phyloP scores from a whole-genome alignment of 768 basidiomycete species.

The Tulasnella calospora region DNA sequence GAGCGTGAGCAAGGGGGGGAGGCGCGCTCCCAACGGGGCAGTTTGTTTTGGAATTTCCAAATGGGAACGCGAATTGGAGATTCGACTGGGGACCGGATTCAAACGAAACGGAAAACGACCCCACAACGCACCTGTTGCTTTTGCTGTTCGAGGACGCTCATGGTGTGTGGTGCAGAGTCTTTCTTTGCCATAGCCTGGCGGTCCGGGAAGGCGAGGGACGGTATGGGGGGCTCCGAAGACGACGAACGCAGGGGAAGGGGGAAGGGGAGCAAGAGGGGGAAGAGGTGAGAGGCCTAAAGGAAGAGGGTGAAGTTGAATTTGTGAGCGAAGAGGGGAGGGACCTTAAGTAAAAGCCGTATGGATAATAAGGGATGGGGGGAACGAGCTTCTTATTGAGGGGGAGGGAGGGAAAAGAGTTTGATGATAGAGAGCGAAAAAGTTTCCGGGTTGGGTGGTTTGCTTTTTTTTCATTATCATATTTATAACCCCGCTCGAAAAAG shows the following conservation, averaged over 20 bases:
- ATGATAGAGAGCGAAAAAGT: not conserved
- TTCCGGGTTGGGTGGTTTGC: not conserved
- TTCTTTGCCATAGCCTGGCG: not conserved
- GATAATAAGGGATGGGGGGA: not conserved
- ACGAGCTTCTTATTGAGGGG: constrained; percentile 2
- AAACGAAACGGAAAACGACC: not conserved
- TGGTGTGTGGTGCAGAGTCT: not conserved
- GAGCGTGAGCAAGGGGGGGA: not conserved
- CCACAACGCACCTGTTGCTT: not conserved
- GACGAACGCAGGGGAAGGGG: not conserved
- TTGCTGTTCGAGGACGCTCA: not conserved
- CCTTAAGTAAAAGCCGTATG: constrained; percentile 1
- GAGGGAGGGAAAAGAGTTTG: not conserved
- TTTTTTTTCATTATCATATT: constrained; percentile 4
- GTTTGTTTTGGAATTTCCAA: not conserved
- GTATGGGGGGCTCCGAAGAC: not conserved
- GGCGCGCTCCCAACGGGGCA: not conserved
- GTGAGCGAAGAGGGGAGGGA: not conserved
- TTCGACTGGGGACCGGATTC: not conserved
- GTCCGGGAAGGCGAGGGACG: not conserved
- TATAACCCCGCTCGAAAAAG: not conserved
- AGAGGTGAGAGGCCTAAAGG: not conserved
- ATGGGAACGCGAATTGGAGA: not conserved
- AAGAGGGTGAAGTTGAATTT: not conserved
- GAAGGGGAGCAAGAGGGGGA: not conserved